A percentile compares a stretch with the other conserved stretches of the same genome.
Conservation (phyloP, 371 early-diverging fungal species). For the Mucor racemosus region DNA sequence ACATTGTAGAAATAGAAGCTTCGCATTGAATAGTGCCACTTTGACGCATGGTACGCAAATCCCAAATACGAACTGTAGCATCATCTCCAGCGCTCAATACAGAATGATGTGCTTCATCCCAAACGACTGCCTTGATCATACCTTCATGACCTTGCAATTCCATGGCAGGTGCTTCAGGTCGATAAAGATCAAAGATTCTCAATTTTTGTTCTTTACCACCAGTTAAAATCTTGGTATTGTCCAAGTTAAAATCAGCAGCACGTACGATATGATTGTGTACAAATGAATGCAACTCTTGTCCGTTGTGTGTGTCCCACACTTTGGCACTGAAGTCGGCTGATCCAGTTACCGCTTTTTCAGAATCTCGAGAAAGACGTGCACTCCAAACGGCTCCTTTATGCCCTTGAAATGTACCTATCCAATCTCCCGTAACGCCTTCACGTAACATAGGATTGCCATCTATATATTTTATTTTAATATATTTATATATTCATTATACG, state of each 20-base stretch:
- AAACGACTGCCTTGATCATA: conserved; percentile 72
- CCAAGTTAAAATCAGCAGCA: conserved; percentile 74
- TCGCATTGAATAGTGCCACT: conserved; percentile 64
- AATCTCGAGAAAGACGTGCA: conserved; percentile 76
- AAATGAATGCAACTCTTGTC: conserved; percentile 71
- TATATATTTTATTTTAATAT: conserved; percentile 21
- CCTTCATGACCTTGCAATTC: conserved; percentile 63
- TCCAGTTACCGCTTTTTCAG: conserved; percentile 81
- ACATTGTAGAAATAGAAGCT: conserved; percentile 70
- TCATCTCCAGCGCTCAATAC: conserved; percentile 71
- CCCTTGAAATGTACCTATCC: conserved; percentile 87
- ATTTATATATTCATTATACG: too few relatives aligned
- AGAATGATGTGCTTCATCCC: conserved; percentile 67
- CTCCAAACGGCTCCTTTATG: conserved; percentile 94
- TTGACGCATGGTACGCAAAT: conserved; percentile 68
- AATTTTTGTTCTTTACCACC: conserved; percentile 82
- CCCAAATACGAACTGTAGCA: conserved; percentile 70
- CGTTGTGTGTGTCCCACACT: conserved; percentile 84
- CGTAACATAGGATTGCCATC: conserved; percentile 88
- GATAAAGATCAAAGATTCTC: conserved; percentile 78
- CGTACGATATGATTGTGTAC: conserved; percentile 84
- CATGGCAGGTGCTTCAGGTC: conserved; percentile 61
- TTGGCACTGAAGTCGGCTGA: conserved; percentile 91
- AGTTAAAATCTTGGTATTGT: conserved; percentile 73
- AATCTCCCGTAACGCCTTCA: conserved; percentile 88